Evolutionary conservation across 306 rosid species (phyloP), one percentile per base, ranked within the genome.

Genomic region (Prunus campanulata): DNA sequence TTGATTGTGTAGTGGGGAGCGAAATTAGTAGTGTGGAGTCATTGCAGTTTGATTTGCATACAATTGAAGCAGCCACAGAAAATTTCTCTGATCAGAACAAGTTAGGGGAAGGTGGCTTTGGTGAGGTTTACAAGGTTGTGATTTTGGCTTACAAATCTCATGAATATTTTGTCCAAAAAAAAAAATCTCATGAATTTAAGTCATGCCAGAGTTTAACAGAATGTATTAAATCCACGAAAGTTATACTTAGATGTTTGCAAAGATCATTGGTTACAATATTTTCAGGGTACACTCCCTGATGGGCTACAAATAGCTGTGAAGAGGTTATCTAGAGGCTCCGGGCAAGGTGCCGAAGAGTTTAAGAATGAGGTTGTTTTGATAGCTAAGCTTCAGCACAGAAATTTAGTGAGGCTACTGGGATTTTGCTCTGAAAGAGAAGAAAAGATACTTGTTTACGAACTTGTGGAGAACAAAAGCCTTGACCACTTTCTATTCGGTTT

Each of bases 391-490:
- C 70, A 79, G 44, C 83, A 79, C 24, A 56, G 75, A 68, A 79
- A 79, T 24, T 49, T 79, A 46, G 74, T 69, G n/a, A 73, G 78
- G 52, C 44, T 79, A 39, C 32, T 74, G 30, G 83, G 83, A 9
- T 79, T 74, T 74, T 79, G 74, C 75, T 56, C 70, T 30, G 74
- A 74, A 73, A 54, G 75, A 73, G 63, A 20, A 27, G 83, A 79
- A 16, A 79, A 68, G 74, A 27, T 79, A 12, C 74, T 83, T 27
- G 14, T 83, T 4, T 83, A 83, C 42, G 83, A 83, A 75, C 50
- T 47, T 44, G 65, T 75, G 14, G 52, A 76, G 13, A 83, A 83
- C 83, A 78, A 74, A 70, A 83, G 86, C 57, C 86, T 83, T 19
- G 86, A 83, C 61, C 30, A 47, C 52, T 44, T 83, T 57, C 74